Evolutionary conservation across 768 basidiomycete genomes (phyloP), one percentile per base, ranked within the genome.

Genomic region (Lactarius sanguifluus): DNA sequence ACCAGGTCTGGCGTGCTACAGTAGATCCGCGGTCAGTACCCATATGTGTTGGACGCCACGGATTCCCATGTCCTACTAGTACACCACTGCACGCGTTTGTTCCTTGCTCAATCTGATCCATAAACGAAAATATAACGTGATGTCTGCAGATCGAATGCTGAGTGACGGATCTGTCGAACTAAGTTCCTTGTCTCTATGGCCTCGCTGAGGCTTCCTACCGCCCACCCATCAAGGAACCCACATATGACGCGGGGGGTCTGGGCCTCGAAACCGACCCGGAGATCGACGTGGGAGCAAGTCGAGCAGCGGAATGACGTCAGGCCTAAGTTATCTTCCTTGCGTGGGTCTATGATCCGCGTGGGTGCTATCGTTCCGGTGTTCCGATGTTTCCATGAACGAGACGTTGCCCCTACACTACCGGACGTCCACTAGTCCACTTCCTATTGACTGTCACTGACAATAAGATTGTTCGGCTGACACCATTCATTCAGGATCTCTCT

Each of bases 221-320:
- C 38, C 43, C 43, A 45, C 38, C 43, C 43, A 45, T 16, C 50
- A 52, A 52, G 23, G 43, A n/a, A 45, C 41, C 41, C 41, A 41
- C 20, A 54, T 25, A 54, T 28, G 25, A 55, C 15, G 28, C 40
- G 54, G 47, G 15, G 32, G 34, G 34, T 43, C 30, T 15, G 30
- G 28, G 30, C 15, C 41, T 28, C 7, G 32, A 32, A 23, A 52
- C 25, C 4, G 50, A 52, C 50, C 23, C 50, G 54, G 59, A 65
- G 59, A 65, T 60, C n/a, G 5, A 57, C 13, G 64, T 64, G 64
- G 59, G 59, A 3, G 58, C 45, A 56, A 41, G 34, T 28, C 28
- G 45, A 52, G 43, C 25, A 65, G 20, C n/a, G 58, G 40, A 34
- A 40, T 65, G 64, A 60, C 38, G 59, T 65, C 56, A 23, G 20